Evolutionary conservation across 2,329 filamentous ascomycete genomes (phyloP).

Genomic region (Fusarium tricinctum): DNA sequence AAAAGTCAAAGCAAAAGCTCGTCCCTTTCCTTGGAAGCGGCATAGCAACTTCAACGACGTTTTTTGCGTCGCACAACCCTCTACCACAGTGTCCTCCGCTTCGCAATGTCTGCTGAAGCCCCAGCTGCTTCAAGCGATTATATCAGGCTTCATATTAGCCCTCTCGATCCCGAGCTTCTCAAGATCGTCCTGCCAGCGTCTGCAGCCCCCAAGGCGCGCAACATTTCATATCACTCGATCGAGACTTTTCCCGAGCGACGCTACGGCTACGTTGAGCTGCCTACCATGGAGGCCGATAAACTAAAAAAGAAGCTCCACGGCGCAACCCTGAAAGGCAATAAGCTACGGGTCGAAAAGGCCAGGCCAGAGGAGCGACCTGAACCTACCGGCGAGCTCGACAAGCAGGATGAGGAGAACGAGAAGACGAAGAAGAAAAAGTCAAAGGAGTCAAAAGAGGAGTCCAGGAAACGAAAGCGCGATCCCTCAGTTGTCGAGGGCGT

Average conservation of each 20-base stretch:
- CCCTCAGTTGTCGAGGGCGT: slow-evolving; percentile 72
- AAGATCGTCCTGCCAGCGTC: slow-evolving; percentile 78
- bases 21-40: slow-evolving; percentile 32
- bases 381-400: slow-evolving; percentile 53
- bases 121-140: slow-evolving; percentile 47
- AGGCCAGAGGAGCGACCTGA: slow-evolving; percentile 66
- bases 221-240: slow-evolving; percentile 89
- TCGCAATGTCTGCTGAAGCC: slow-evolving; percentile 47
- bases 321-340: slow-evolving; percentile 83
- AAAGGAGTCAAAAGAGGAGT: slow-evolving; percentile 56
- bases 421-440: slow-evolving; percentile 54
- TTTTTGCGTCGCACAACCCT: slow-evolving; percentile 41
- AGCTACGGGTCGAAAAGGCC: slow-evolving; percentile 87
- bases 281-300: slow-evolving; percentile 86
- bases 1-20: slow-evolving; percentile 30
- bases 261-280: slow-evolving; percentile 92
- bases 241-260: slow-evolving; percentile 90
- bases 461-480: slow-evolving; percentile 66
- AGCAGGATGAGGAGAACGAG: slow-evolving; percentile 47
- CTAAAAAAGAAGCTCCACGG: slow-evolving; percentile 93
- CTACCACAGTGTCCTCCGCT: slow-evolving; percentile 21
- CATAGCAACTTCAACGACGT: slow-evolving; percentile 27
- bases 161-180: slow-evolving; percentile 82
- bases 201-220: slow-evolving; percentile 75
- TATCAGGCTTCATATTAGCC: slow-evolving; percentile 82